Conservation (phyloP, 2,329 filamentous ascomycete genomes). For the Alternaria brassicicola region DNA sequence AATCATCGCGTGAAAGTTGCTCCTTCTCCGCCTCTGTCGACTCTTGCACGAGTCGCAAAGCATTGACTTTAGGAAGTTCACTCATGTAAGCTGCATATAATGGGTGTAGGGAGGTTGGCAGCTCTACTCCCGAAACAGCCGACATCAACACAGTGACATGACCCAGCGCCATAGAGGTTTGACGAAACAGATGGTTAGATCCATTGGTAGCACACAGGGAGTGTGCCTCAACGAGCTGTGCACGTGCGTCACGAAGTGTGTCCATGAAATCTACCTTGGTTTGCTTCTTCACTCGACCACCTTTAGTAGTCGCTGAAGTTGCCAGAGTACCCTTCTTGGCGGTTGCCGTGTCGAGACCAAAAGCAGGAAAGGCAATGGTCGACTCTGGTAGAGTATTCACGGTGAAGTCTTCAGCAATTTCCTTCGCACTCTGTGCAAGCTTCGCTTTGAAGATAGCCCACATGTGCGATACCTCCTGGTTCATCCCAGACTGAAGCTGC, state of each 20-base stretch:
- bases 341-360: conserved; percentile 47
- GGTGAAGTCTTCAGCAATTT: conserved; percentile 79
- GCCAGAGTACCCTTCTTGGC: conserved; percentile 20
- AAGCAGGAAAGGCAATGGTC: conserved; percentile 82
- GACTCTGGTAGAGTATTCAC: conserved; percentile 93
- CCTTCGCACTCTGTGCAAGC: conserved; percentile 70
- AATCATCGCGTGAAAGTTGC: conserved; percentile 42
- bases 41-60: conserved; percentile 70
- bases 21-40: conserved; percentile 58
- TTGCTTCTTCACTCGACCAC: conserved; percentile 32
- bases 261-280: conserved; percentile 58
- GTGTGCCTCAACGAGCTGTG: conserved; percentile 69
- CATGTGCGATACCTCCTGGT: conserved; percentile 57
- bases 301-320: conserved; percentile 19
- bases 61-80: conserved; percentile 73
- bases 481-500: conserved; percentile 37
- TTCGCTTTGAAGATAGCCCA: conserved; percentile 71
- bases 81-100: conserved; percentile 49
- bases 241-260: conserved; percentile 68
- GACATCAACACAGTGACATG: conserved; percentile 50
- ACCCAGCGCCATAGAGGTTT: conserved; percentile 45
- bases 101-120: conserved; percentile 46
- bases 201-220: conserved; percentile 59
- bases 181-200: conserved; percentile 64
- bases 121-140: conserved; percentile 39